Evolutionary conservation across 352 stramenopile species (phyloP).

Genomic region (Aphanomyces stellatus): DNA sequence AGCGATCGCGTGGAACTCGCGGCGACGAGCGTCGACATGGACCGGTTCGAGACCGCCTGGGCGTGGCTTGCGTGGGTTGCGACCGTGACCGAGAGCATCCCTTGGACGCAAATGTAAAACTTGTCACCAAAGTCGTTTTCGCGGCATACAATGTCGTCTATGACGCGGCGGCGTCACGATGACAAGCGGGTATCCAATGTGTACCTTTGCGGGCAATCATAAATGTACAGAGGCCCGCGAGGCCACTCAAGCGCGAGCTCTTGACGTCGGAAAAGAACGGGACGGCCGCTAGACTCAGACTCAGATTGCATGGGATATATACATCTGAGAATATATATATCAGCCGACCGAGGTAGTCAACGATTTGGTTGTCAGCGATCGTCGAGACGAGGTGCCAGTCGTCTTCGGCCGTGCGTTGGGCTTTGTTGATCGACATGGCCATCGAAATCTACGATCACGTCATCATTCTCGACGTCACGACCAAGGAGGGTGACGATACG

Average conservation of each 20-base stretch:
- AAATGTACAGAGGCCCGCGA: constrained; percentile 63
- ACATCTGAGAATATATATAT: no score
- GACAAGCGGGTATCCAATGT: no score
- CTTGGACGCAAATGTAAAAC: constrained; percentile 68
- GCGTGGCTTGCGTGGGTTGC: constrained; percentile 3
- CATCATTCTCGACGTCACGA: constrained; percentile 26
- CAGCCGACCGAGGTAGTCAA: constrained; percentile 52
- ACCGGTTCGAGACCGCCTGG: not conserved
- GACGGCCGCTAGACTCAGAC: constrained; percentile 13
- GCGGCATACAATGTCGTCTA: constrained; percentile 38
- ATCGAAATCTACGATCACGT: constrained; percentile 49
- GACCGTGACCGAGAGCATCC: constrained; percentile 38
- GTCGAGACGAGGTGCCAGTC: constrained; percentile 55
- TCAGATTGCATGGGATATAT: not conserved
- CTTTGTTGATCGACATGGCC: constrained; percentile 14
- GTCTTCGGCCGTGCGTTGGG: constrained; percentile 35
- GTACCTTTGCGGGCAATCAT: constrained; percentile 32
- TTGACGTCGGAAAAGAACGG: constrained; percentile 57
- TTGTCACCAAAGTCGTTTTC: constrained; percentile 50
- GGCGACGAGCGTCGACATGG: not conserved
- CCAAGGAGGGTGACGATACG: not conserved
- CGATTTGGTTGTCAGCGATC: constrained; percentile 58
- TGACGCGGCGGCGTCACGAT: no score
- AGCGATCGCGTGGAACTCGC: not conserved
- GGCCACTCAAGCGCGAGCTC: constrained; percentile 41